Evolutionary conservation across 78 protist genomes (phyloP).

Genomic region (Dictyostelium intermedium): DNA sequence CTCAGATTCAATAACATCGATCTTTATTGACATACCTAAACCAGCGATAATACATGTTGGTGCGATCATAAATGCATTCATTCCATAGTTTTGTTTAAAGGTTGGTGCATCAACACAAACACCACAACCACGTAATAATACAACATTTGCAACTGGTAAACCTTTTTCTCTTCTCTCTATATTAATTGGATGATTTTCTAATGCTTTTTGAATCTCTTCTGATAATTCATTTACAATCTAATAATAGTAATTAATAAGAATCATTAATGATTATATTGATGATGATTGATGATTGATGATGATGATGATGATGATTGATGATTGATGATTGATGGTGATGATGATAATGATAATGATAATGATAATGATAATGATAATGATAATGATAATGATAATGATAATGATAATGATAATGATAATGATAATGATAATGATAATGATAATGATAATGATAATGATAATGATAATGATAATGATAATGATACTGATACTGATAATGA

Average conservation of each 20-base stretch:
- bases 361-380: background rate
- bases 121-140: slow-evolving; percentile 93
- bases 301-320: no score
- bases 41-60: slow-evolving; percentile 94
- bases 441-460: no score
- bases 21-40: slow-evolving; percentile 84
- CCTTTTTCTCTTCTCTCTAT: slow-evolving; percentile 61
- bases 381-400: no score
- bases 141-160: slow-evolving; percentile 84
- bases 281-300: background rate
- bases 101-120: slow-evolving; percentile 81
- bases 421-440: background rate
- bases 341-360: background rate
- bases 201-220: slow-evolving; percentile 39
- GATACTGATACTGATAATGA: background rate
- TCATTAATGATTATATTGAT: background rate
- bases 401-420: background rate
- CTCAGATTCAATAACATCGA: slow-evolving; percentile 62
- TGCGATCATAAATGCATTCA: slow-evolving; percentile 89
- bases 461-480: background rate
- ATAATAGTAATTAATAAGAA: background rate
- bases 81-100: slow-evolving; percentile 52
- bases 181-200: slow-evolving; percentile 87
- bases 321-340: no score
- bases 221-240: slow-evolving; percentile 84